Evolutionary conservation across 306 rosid genomes (phyloP), one percentile per base, ranked within the genome.

Genomic region (Notholithocarpus densiflorus): DNA sequence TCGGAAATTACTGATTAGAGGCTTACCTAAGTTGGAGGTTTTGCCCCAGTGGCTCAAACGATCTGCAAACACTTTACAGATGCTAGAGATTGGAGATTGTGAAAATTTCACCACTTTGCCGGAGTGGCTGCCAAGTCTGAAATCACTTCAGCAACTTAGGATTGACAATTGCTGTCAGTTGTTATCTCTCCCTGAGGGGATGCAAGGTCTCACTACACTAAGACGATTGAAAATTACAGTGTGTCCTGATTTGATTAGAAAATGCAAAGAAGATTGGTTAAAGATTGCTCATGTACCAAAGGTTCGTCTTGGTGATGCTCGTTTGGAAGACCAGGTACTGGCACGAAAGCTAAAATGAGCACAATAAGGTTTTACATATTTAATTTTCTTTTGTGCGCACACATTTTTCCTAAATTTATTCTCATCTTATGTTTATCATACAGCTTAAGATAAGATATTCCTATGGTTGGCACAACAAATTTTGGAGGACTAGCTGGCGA

Each of bases 11-110:
- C 3, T 3, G 17, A n/a, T 81, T 21, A 0, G 0, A 0, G 5
- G 51, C 45, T 23, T 79, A 2, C 37, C 74, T 0, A 5, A 55
- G 69, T 32, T 23, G 23, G 56, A 23, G 17, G 71, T 24, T 7
- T 45, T 87, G 64, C 88, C 87, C 15, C 14, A 20, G 1, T 84
- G 85, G 88, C 79, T 87, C 55, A 79, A 31, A 43, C 77, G 72
- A 18, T 75, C 80, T 13, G 12, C 19, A 8, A 1, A 77, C 29
- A 82, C 87, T 15, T 71, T 82, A 45, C 64, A 71, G 1, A 5
- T 2, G 17, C 21, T 82, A 23, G 0, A 0, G 2, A 57, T 84
- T 55, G 0, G 0, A 21, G 1, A 7, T 2, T 84, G 83, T 17
- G 0, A 37, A 0, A 71, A 56, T 3, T 64, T 87, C 6, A 9